phyloP scores from a whole-genome alignment of 169 alveolate species.

The Miamiensis avidus region DNA sequence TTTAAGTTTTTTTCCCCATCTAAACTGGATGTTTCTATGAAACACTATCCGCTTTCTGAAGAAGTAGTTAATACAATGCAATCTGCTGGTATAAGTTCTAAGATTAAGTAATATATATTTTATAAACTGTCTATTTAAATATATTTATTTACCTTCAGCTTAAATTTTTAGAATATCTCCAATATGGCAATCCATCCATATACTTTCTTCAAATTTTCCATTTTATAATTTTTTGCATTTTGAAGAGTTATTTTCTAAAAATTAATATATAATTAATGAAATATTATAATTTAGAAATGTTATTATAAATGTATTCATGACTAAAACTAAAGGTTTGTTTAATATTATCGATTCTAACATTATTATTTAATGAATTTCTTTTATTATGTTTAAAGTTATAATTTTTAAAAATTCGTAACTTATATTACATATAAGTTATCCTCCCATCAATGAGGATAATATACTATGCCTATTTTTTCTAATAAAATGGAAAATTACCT shows the following conservation, averaged over 20 bases:
- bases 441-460: too few relatives aligned
- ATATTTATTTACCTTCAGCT: slow-evolving; percentile 40
- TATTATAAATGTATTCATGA: neutral
- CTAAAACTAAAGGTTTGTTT: neutral
- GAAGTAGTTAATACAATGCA: slow-evolving; percentile 63
- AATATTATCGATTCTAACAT: too few relatives aligned
- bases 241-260: slow-evolving; percentile 54
- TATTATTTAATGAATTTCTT: too few relatives aligned
- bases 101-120: too few relatives aligned
- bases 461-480: too few relatives aligned
- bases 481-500: neutral
- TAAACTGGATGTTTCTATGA: slow-evolving; percentile 78
- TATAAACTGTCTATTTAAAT: too few relatives aligned
- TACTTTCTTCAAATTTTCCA: slow-evolving; percentile 40
- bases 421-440: too few relatives aligned
- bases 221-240: slow-evolving; percentile 47
- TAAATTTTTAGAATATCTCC: slow-evolving; percentile 75
- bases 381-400: too few relatives aligned
- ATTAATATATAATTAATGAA: too few relatives aligned
- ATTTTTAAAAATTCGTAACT: too few relatives aligned
- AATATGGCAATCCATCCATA: slow-evolving; percentile 57
- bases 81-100: slow-evolving; percentile 80
- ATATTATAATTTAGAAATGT: too few relatives aligned
- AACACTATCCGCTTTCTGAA: slow-evolving; percentile 68
- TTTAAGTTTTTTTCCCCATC: slow-evolving; percentile 89